Percentiles rank a stretch among this genome's conserved stretches.
phyloP scores from a whole-genome alignment of 331 rosid genomes.

The Quercus tomentella region DNA sequence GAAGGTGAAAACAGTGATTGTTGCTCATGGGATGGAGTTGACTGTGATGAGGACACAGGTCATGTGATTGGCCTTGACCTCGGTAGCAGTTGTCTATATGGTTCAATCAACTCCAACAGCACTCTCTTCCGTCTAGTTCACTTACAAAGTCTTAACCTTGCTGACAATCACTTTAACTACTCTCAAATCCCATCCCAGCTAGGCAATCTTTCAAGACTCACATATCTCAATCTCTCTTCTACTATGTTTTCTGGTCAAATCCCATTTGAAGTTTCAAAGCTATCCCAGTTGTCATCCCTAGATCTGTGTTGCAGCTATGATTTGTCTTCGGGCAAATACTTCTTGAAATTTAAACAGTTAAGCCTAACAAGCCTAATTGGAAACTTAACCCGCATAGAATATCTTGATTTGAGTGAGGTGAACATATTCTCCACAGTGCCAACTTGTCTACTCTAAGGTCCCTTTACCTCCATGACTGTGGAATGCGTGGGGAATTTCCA shows the following conservation, averaged over 20 bases:
- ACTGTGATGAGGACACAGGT: not conserved
- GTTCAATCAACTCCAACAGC: conserved; percentile 1
- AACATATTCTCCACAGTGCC: not conserved
- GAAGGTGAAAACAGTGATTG: not conserved
- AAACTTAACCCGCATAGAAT: too few species aligned
- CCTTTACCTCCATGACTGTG: not conserved
- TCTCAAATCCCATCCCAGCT: conserved; percentile 7
- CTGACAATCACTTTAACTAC: conserved; percentile 12
- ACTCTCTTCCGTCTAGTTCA: conserved; percentile 3
- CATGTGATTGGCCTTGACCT: conserved; percentile 3
- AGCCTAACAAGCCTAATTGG: too few species aligned
- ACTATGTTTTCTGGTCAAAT: too few species aligned
- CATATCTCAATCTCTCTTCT: too few species aligned
- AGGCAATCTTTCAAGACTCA: not conserved
- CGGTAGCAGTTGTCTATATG: conserved; percentile 5
- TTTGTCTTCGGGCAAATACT: too few species aligned
- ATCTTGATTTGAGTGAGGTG: not conserved
- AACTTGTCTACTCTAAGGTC: not conserved
- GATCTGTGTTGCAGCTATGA: not conserved
- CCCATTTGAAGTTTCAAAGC: not conserved
- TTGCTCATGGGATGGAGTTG: conserved; percentile 10
- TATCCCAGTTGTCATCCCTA: not conserved
- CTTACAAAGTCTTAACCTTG: not conserved
- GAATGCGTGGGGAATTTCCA: conserved; percentile 2
- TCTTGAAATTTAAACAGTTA: too few species aligned